phyloP scores from a whole-genome alignment of 2,329 filamentous ascomycete genomes.

The Boeremia exigua region DNA sequence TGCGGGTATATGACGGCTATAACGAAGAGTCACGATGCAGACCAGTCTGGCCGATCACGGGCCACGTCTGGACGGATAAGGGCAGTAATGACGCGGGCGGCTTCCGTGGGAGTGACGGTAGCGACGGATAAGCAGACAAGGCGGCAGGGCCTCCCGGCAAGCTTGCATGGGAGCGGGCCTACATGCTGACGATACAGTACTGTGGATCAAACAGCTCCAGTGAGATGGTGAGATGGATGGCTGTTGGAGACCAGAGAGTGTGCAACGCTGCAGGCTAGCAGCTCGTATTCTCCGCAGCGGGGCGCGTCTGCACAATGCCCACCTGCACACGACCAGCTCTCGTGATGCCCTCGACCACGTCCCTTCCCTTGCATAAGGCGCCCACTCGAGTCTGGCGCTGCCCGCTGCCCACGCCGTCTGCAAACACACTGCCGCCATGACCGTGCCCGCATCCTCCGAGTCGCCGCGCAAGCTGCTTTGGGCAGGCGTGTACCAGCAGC shows the following conservation, averaged over 20 bases:
- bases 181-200: too few relatives aligned
- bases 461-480: constrained; percentile 31
- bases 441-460: constrained; percentile 16
- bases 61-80: constrained; percentile 2
- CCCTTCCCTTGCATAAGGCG: neutral
- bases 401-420: neutral
- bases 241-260: too few relatives aligned
- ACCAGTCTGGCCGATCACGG: neutral
- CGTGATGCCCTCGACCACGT: neutral
- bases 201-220: too few relatives aligned
- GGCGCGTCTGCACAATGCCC: constrained; percentile 1
- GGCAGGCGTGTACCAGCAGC: constrained; percentile 43
- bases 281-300: constrained; percentile 8
- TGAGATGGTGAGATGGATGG: too few relatives aligned
- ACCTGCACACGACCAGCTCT: neutral
- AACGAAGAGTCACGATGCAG: constrained; percentile 1
- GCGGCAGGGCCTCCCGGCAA: neutral
- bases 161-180: too few relatives aligned
- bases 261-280: neutral
- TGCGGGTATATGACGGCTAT: constrained; percentile 15
- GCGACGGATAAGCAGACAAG: constrained; percentile 5
- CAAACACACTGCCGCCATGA: constrained; percentile 21
- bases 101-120: constrained; percentile 8
- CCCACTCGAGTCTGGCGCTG: neutral
- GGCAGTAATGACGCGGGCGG: constrained; percentile 2